Conservation (phyloP, 75 land plant genomes). For the Pseudotsuga menziesii region DNA sequence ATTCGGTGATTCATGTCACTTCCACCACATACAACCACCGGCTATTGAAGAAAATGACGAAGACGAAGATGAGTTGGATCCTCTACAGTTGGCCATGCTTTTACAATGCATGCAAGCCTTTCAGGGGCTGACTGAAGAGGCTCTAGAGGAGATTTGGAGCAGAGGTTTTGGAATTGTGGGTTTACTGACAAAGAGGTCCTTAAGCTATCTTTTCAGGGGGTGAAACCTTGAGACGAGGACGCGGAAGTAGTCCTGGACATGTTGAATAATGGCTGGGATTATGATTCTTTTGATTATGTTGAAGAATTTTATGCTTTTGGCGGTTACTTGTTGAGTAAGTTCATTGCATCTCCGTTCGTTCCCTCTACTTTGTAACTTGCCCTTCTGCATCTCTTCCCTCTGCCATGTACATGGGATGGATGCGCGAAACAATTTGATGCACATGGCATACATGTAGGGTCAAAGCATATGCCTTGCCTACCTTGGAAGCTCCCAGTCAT, state of each 20-base stretch:
- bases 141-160: not conserved
- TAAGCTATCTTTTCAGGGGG: not conserved
- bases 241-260: not conserved
- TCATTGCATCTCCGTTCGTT: too few species aligned
- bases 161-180: conserved; percentile 14
- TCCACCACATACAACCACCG: not conserved
- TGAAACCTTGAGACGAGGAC: conserved; percentile 10
- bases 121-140: not conserved
- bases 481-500: conserved; percentile 77
- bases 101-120: too few species aligned
- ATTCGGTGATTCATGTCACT: not conserved
- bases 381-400: too few species aligned
- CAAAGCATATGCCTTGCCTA: conserved; percentile 8
- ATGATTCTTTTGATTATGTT: too few species aligned
- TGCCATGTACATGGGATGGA: not conserved
- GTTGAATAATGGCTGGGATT: not conserved
- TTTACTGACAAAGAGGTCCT: conserved; percentile 7
- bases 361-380: too few species aligned
- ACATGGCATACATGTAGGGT: not conserved
- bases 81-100: not conserved
- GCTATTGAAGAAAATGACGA: not conserved
- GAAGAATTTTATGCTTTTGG: too few species aligned
- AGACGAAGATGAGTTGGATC: not conserved
- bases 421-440: not conserved
- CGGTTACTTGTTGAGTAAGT: too few species aligned